Base-by-base conservation (phyloP, 1,284 basidiomycete genomes). In the Ceratorhiza oryzae-sativae region DNA sequence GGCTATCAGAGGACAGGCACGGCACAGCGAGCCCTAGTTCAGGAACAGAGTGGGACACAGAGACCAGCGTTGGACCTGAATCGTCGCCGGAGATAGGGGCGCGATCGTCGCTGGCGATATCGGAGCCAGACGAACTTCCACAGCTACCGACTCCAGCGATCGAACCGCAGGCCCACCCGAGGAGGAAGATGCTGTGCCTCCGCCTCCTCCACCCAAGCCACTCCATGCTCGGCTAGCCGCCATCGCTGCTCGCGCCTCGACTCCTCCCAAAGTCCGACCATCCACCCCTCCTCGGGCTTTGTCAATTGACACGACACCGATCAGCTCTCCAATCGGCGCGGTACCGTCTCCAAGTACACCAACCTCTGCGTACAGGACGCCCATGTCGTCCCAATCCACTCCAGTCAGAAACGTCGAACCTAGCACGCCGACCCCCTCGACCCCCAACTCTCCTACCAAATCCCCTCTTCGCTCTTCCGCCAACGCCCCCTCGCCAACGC, bases 301-400 rank as follows among this genome's bases (percentile, higher is more conserved):
- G 46, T 75, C 80, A 61, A 71, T 77, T 36, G 76, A 80, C 58
- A 77, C 53, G 23, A 39, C 51, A 3, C 39, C 63, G 8, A 18
- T 58, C 34, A 8, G 76, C 77, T 32, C 76, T 76, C 27, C 75
- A 74, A 9, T 72, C 1, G 55, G n/a, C 5, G 77, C 77, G n/a
- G 76, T 83, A 9, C 76, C 82, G 1, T 88, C 89, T 12, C 88
- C 90, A 1, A 25, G 13, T 8, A 68, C 63, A 20, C 63, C 63
- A 20, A 56, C 32, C 2, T 61, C 72, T 6, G 73, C 75, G 1
- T 70, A 60, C 46, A 65, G 71, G 60, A 71, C 75, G 49, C 51
- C 75, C 9, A 71, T 75, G 51, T 73, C 73, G 25, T 55, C 73
- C 18, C 46, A 45, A 23, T 48, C 55, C 12, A 58, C 55, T 10